phyloP scores from a whole-genome alignment of 1,284 basidiomycete species.

The Cutaneotrichosporon spelunceum region DNA sequence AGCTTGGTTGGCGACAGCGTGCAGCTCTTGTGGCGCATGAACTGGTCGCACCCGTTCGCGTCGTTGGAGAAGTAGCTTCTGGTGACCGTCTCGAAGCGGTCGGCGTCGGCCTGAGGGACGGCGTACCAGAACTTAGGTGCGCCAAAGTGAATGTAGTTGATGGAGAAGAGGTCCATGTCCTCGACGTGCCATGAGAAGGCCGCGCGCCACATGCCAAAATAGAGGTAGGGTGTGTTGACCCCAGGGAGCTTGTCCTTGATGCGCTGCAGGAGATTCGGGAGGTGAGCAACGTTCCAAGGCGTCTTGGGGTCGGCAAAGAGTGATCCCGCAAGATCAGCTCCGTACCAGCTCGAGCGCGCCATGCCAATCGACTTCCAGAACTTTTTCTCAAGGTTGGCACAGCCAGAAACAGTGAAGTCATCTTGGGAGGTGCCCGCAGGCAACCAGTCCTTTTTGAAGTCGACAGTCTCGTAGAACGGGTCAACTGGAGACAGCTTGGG shows the following conservation, averaged over 20 bases:
- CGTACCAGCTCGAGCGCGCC: conserved; percentile 83
- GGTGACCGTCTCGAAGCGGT: conserved; percentile 64
- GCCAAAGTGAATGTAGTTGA: conserved; percentile 99
- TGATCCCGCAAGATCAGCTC: conserved; percentile 82
- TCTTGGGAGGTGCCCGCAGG: conserved; percentile 64
- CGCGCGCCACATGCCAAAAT: conserved; percentile 99
- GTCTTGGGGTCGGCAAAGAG: conserved; percentile 77
- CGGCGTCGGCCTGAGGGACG: conserved; percentile 78
- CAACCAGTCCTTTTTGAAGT: conserved; percentile 70
- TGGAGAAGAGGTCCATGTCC: conserved; percentile 92
- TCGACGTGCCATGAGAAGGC: conserved; percentile 99
- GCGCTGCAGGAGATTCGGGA: conserved; percentile 75
- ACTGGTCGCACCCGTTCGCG: conserved; percentile 79
- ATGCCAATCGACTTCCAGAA: conserved; percentile 85
- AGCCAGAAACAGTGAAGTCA: conserved; percentile 83
- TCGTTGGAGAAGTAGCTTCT: conserved; percentile 79
- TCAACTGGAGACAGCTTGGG: conserved; percentile 14
- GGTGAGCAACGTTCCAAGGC: conserved; percentile 87
- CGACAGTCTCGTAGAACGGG: conserved; percentile 65
- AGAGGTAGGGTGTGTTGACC: conserved; percentile 95
- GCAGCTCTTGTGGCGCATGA: conserved; percentile 95
- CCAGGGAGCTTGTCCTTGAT: conserved; percentile 75
- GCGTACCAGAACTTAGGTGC: conserved; percentile 97
- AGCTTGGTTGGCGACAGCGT: conserved; percentile 84
- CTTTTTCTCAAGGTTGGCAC: conserved; percentile 78